Evolutionary conservation across 2,329 filamentous ascomycete species (phyloP).

Genomic region (Didymella pinodella): DNA sequence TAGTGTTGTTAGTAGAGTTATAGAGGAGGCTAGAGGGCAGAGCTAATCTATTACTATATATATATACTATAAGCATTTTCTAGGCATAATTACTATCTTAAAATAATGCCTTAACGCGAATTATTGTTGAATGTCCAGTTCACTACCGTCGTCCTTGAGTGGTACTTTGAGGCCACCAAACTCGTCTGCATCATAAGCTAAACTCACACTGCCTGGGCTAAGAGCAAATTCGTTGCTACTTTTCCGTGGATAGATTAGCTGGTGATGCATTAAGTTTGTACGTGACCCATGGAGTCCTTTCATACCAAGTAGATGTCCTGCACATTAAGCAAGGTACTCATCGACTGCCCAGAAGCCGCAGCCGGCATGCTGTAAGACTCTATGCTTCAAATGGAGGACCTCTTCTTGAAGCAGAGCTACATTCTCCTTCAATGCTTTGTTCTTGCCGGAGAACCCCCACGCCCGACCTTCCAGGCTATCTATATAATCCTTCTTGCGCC

Average conservation of each 20-base stretch:
- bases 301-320: conserved; percentile 45
- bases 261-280: conserved; percentile 10
- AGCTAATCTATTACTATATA: too few relatives aligned
- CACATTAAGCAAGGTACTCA: conserved; percentile 49
- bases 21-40: too few relatives aligned
- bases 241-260: conserved; percentile 14
- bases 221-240: conserved; percentile 28
- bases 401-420: conserved; percentile 48
- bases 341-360: conserved; percentile 51
- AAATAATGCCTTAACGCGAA: too few relatives aligned
- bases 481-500: conserved; percentile 70
- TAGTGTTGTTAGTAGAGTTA: too few relatives aligned
- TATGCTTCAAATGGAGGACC: conserved; percentile 48
- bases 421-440: conserved; percentile 47
- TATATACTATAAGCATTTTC: too few relatives aligned
- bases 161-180: conserved; percentile 44
- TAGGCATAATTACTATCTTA: too few relatives aligned
- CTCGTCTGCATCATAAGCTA: conserved; percentile 27
- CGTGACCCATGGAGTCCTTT: conserved; percentile 20
- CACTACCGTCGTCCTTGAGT: conserved; percentile 40
- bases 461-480: conserved; percentile 58
- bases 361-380: conserved; percentile 47
- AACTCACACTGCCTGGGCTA: conserved; percentile 21
- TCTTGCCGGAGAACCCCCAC: conserved; percentile 49
- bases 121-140: conserved; percentile 1